phyloP scores from a whole-genome alignment of 2,329 filamentous ascomycete species.

The Aspergillus ochraceus region DNA sequence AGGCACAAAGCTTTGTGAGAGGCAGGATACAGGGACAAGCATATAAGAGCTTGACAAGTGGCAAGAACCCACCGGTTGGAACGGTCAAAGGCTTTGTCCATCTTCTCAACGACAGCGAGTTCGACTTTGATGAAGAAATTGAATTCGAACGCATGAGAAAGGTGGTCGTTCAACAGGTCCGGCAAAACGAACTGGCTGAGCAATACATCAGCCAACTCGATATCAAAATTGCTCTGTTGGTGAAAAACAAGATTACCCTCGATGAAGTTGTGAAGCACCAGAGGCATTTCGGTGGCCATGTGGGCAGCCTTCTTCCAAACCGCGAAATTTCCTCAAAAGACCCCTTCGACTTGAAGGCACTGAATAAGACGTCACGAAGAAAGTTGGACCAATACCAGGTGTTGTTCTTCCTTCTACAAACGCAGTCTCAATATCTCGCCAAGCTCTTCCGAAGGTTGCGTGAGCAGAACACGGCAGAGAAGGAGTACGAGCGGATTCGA shows the following conservation, averaged over 20 bases:
- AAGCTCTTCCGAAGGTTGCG: constrained; percentile 81
- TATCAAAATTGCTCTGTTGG: constrained; percentile 95
- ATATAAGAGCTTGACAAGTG: constrained; percentile 93
- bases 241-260: constrained; percentile 99
- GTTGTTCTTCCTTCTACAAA: constrained; percentile 95
- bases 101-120: constrained; percentile 94
- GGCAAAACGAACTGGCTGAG: constrained; percentile 94
- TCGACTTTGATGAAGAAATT: constrained; percentile 98
- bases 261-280: constrained; percentile 98
- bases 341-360: constrained; percentile 91
- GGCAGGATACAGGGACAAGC: constrained; percentile 95
- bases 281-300: constrained; percentile 89
- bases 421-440: constrained; percentile 91
- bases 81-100: constrained; percentile 99
- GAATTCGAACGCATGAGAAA: constrained; percentile 95
- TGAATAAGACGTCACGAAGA: constrained; percentile 93
- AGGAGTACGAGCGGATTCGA: constrained; percentile 89
- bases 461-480: constrained; percentile 81
- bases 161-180: constrained; percentile 94
- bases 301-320: constrained; percentile 81
- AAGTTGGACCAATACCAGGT: constrained; percentile 98
- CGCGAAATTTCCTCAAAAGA: constrained; percentile 85
- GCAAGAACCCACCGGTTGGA: constrained; percentile 93
- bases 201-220: constrained; percentile 98
- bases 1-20: constrained; percentile 94